Evolutionary conservation across 2,329 filamentous ascomycete genomes (phyloP).

Genomic region (Cercospora sojina): DNA sequence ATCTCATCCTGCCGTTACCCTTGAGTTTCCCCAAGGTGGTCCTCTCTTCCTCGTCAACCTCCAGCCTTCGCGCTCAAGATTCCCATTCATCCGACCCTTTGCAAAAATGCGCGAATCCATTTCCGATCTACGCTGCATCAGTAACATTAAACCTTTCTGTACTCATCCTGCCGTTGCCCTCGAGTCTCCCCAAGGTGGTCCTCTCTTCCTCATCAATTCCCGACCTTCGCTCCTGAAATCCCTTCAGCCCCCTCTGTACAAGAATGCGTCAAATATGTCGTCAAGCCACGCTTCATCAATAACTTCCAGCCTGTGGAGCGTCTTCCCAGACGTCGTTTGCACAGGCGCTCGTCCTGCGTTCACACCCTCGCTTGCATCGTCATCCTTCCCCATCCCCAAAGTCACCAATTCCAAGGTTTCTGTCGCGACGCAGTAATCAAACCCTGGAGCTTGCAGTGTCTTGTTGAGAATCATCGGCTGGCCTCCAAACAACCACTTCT

Average conservation of each 20-base stretch:
- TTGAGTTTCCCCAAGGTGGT: background rate
- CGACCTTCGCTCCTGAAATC: background rate
- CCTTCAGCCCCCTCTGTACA: background rate
- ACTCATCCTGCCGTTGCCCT: background rate
- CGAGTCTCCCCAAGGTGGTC: too few relatives aligned
- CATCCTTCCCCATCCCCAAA: background rate
- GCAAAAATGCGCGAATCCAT: too few relatives aligned
- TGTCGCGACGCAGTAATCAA: background rate
- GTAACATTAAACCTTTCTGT: too few relatives aligned
- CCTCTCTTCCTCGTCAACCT: too few relatives aligned
- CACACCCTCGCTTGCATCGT: background rate
- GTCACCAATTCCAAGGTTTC: background rate
- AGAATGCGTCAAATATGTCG: background rate
- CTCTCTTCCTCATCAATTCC: background rate
- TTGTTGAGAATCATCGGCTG: background rate
- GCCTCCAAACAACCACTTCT: constrained; percentile 10
- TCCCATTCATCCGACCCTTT: too few relatives aligned
- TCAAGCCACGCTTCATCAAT: background rate
- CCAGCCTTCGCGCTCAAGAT: background rate
- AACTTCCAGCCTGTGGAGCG: background rate
- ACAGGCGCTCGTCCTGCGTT: background rate
- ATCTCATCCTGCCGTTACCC: background rate
- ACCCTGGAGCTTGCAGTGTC: background rate
- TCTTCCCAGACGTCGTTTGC: background rate
- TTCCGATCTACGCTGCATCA: too few relatives aligned